Conservation (phyloP, 208 protist genomes). For the Trypanosoma vivax region DNA sequence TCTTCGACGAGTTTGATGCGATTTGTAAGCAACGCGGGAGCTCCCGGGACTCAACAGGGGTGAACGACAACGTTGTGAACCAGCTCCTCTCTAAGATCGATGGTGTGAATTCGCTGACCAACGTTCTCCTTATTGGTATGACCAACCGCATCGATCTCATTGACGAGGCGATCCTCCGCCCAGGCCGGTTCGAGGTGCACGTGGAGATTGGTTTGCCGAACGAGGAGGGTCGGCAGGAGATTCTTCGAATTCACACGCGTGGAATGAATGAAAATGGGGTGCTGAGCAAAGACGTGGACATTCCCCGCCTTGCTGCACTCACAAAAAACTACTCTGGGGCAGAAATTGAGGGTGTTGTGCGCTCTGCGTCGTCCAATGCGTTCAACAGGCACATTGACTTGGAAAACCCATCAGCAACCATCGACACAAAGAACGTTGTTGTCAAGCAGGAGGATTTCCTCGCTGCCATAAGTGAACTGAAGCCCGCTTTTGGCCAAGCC, state of each 20-base stretch:
- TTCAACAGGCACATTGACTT: constrained; percentile 89
- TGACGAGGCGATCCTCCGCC: constrained; percentile 98
- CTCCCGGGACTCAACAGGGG: constrained; percentile 91
- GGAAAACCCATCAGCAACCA: constrained; percentile 56
- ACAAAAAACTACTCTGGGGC: constrained; percentile 99
- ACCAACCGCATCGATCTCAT: constrained; percentile 99
- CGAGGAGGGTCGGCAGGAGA: constrained; percentile 96
- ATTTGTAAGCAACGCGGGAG: constrained; percentile 97
- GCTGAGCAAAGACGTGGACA: constrained; percentile 88
- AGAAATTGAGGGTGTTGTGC: constrained; percentile 92
- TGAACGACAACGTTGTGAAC: constrained; percentile 98
- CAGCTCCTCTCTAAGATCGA: constrained; percentile 99
- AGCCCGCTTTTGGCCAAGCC: constrained; percentile 94
- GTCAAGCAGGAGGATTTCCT: constrained; percentile 74
- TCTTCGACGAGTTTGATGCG: constrained; percentile 99
- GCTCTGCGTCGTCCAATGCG: constrained; percentile 80
- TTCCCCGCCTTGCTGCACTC: constrained; percentile 88
- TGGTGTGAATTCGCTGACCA: constrained; percentile 98
- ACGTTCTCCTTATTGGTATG: constrained; percentile 99
- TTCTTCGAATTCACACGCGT: constrained; percentile 98
- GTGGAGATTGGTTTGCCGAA: constrained; percentile 98
- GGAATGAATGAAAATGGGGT: constrained; percentile 89
- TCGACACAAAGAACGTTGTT: constrained; percentile 47
- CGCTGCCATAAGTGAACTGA: constrained; percentile 83
- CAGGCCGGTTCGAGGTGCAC: constrained; percentile 98